These are phyloP conservation scores for Petunia secreta DNA, from an alignment of 257 asterid genomes.

Conservation along the genomic window DNA sequence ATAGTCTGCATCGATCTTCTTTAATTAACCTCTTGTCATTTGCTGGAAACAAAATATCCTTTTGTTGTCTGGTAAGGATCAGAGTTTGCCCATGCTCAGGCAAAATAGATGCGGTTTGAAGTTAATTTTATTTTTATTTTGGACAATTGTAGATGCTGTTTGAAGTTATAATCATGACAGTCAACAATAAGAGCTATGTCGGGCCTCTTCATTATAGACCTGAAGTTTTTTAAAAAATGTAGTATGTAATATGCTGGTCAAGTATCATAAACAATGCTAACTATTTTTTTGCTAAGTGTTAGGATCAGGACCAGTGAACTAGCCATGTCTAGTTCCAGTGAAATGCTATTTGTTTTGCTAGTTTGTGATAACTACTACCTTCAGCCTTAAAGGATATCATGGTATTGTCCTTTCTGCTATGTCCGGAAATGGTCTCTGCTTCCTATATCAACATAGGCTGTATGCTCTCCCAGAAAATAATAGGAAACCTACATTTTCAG, in stretches of 20 bases:
- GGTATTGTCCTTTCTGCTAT: background rate
- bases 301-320: slow-evolving; percentile 9
- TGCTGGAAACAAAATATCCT: background rate
- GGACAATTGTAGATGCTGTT: background rate
- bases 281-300: background rate
- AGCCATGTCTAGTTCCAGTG: no score
- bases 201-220: background rate
- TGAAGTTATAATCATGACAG: slow-evolving; percentile 8
- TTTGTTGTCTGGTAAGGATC: slow-evolving; percentile 6
- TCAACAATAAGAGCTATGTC: background rate
- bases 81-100: background rate
- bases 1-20: background rate
- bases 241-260: background rate
- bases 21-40: background rate
- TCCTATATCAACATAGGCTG: background rate
- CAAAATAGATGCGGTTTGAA: background rate
- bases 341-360: background rate
- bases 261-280: background rate
- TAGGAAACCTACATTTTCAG: background rate
- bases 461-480: background rate
- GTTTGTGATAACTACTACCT: background rate
- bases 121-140: background rate
- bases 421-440: background rate
- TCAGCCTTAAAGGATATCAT: background rate
- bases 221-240: background rate